These are phyloP conservation scores for Thecaphora thlaspeos DNA, from an alignment of 1,284 basidiomycete genomes.

Conservation along the genomic window DNA sequence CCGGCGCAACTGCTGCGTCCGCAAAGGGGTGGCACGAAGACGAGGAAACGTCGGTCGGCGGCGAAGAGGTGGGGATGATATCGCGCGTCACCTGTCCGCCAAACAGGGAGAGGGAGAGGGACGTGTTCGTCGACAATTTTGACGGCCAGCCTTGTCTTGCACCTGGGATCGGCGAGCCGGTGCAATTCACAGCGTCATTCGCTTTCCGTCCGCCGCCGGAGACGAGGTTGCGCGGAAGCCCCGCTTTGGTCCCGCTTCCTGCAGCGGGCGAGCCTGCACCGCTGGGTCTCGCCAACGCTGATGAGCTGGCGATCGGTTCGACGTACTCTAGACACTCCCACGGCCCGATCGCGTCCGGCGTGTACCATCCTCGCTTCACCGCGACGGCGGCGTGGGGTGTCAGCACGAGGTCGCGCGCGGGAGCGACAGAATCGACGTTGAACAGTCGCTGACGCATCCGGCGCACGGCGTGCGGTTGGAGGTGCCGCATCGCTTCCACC, in stretches of 20 bases:
- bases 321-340: slow-evolving; percentile 37
- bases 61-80: slow-evolving; percentile 9
- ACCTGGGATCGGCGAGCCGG: slow-evolving; percentile 14
- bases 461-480: slow-evolving; percentile 8
- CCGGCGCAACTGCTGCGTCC: too few species aligned
- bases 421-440: slow-evolving; percentile 8
- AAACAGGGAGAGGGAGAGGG: slow-evolving; percentile 17
- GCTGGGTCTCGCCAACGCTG: too few species aligned
- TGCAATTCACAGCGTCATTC: too few species aligned
- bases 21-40: too few species aligned
- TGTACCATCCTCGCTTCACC: slow-evolving; percentile 19
- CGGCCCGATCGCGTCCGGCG: slow-evolving; percentile 16
- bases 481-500: slow-evolving; percentile 8
- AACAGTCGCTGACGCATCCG: slow-evolving; percentile 14
- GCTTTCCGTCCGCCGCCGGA: too few species aligned
- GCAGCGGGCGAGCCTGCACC: too few species aligned
- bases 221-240: too few species aligned
- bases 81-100: slow-evolving; percentile 23
- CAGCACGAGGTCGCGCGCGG: slow-evolving; percentile 8
- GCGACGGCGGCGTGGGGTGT: slow-evolving; percentile 17
- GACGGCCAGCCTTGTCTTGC: slow-evolving; percentile 20
- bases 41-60: too few species aligned
- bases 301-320: slow-evolving; percentile 3
- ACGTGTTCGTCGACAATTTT: slow-evolving; percentile 21
- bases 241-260: too few species aligned